Evolutionary conservation across 192 early-diverging fungal genomes (phyloP), one percentile per base, ranked within the genome.

Genomic region (Umbelopsis ramanniana): DNA sequence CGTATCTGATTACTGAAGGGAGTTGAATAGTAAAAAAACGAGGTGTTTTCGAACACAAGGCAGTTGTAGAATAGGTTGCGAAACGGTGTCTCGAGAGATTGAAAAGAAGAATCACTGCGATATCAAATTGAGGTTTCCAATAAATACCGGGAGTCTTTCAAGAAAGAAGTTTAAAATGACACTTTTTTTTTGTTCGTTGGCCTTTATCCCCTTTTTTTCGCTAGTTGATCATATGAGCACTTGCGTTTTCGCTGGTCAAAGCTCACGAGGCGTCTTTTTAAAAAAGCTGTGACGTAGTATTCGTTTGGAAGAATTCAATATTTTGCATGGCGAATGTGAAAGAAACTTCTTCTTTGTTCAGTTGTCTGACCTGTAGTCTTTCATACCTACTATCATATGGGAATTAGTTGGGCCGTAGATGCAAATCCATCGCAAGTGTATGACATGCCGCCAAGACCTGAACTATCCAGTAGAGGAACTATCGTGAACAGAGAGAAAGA

Each of bases 171-270:
- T 12, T 50, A 50, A 21, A 50, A 50, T 50, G 48, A 50, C 48
- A 50, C n/a, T 50, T 50, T 50, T 50, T 6, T 29, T 63, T 63
- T 63, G 15, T 29, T 37, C 14, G 57, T 63, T 7, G 57, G 29
- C 57, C 33, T 63, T 63, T 63, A 63, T 63, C 57, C 57, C 57
- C 57, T 63, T 63, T 37, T 63, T 37, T 63, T 37, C 26, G 26
- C 57, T 37, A 35, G 29, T 35, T 29, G 57, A 26, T 63, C 57
- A 63, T 29, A 29, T 63, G 57, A 63, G 57, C 57, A 29, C 14
- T 50, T 50, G 15, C 29, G 48, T 21, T 21, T 37, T 26, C 33
- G 19, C 26, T 37, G 23, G 57, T 37, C 57, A 12, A 29, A 29
- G 57, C 57, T 63, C 57, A 63, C 57, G 57, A 63, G 57, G 33